Conservation (phyloP, 179 eudicot genomes). For the Drosera spatulata region DNA sequence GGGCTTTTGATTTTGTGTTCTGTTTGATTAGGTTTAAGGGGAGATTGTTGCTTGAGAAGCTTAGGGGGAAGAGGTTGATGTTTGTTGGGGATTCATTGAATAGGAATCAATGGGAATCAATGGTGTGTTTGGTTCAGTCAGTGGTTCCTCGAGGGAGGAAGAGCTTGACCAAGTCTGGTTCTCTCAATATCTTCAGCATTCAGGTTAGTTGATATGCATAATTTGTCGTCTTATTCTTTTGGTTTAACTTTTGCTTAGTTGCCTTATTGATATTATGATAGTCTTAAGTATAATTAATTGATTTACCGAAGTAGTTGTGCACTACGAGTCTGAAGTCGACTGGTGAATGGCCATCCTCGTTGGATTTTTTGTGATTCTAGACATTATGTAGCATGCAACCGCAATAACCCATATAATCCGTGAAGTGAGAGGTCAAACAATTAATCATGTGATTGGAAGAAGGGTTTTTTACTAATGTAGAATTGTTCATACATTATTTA, state of each 20-base stretch:
- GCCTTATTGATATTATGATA: no score
- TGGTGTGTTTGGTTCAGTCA: slow-evolving; percentile 89
- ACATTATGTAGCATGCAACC: no score
- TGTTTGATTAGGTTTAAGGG: slow-evolving; percentile 46
- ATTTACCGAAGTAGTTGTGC: no score
- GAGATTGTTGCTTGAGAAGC: slow-evolving; percentile 65
- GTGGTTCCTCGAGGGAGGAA: slow-evolving; percentile 54
- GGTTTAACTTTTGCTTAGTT: neutral
- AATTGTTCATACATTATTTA: no score
- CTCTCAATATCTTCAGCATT: slow-evolving; percentile 57
- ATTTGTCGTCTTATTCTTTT: neutral
- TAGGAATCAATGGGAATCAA: slow-evolving; percentile 93
- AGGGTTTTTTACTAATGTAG: no score
- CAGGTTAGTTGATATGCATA: slow-evolving; percentile 29
- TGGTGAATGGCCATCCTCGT: no score
- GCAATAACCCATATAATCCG: no score
- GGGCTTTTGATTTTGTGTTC: neutral
- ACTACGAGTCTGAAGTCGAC: no score
- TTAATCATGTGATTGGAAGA: no score
- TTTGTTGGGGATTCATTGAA: slow-evolving; percentile 95
- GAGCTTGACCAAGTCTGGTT: slow-evolving; percentile 63
- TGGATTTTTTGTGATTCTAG: no score
- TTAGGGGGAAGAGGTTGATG: slow-evolving; percentile 83
- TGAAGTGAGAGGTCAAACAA: no score
- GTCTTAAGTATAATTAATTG: no score